These are phyloP conservation scores for Tremella fuciformis DNA, from an alignment of 768 basidiomycete genomes.

Conservation along the genomic window DNA sequence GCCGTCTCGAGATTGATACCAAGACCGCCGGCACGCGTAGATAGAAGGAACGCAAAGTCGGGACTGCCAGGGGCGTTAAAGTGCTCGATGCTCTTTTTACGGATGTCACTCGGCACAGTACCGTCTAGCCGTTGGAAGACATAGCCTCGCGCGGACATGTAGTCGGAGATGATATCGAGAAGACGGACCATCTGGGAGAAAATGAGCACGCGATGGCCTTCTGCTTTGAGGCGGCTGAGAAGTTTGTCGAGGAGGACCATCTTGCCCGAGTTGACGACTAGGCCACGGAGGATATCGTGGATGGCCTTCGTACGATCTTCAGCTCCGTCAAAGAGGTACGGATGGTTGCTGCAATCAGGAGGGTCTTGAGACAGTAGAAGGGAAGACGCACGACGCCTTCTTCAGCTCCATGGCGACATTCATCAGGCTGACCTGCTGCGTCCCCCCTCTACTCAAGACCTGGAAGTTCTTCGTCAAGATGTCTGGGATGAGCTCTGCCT, in stretches of 20 bases:
- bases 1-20: constrained; percentile 99
- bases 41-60: constrained; percentile 95
- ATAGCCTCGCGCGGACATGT: constrained; percentile 85
- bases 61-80: constrained; percentile 90
- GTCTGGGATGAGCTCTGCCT: constrained; percentile 16
- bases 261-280: constrained; percentile 98
- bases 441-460: constrained; percentile 76
- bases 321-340: constrained; percentile 95
- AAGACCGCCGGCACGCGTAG: constrained; percentile 93
- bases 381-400: constrained; percentile 65
- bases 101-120: constrained; percentile 77
- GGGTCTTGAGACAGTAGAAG: not conserved
- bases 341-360: constrained; percentile 64
- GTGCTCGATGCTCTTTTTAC: constrained; percentile 94
- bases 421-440: constrained; percentile 84
- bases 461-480: constrained; percentile 71
- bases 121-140: constrained; percentile 85
- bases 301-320: constrained; percentile 56
- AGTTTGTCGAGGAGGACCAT: constrained; percentile 98
- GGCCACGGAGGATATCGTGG: constrained; percentile 87
- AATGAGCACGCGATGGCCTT: constrained; percentile 94
- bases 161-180: constrained; percentile 97
- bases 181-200: constrained; percentile 99
- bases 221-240: constrained; percentile 78
- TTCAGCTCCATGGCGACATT: constrained; percentile 99